A percentile compares a stretch with the other conserved stretches of the same genome.
Conservation (phyloP, 495 filamentous ascomycete genomes). For the Podospora didyma region DNA sequence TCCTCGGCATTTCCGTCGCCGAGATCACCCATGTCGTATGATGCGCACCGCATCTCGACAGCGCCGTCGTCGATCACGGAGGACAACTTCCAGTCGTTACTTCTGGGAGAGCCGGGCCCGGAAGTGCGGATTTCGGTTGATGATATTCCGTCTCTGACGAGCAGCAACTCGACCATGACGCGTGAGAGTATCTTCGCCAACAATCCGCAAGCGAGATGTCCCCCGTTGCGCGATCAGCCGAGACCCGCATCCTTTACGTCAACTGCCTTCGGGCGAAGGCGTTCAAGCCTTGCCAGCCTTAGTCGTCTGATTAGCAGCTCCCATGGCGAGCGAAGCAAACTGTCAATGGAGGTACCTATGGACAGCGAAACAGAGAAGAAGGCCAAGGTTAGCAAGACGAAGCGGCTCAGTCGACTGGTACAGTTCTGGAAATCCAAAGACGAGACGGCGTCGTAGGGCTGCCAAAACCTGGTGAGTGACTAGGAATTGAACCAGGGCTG, state of each 20-base stretch:
- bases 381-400: slow-evolving; percentile 63
- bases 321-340: slow-evolving; percentile 74
- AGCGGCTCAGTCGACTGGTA: slow-evolving; percentile 74
- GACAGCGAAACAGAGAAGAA: slow-evolving; percentile 57
- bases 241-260: slow-evolving; percentile 68
- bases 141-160: slow-evolving; percentile 82
- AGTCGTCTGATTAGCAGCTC: slow-evolving; percentile 77
- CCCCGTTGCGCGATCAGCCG: slow-evolving; percentile 44
- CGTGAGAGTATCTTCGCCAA: slow-evolving; percentile 51
- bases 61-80: slow-evolving; percentile 68
- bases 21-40: slow-evolving; percentile 60
- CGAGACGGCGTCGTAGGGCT: slow-evolving; percentile 13
- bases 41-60: slow-evolving; percentile 65
- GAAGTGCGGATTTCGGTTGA: slow-evolving; percentile 73
- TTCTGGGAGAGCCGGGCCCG: slow-evolving; percentile 59
- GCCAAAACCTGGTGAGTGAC: too few species aligned
- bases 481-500: too few species aligned
- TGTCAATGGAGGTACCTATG: slow-evolving; percentile 62
- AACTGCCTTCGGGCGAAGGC: slow-evolving; percentile 64
- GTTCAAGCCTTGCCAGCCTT: slow-evolving; percentile 80
- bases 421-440: slow-evolving; percentile 72
- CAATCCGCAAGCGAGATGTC: slow-evolving; percentile 26
- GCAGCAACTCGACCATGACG: slow-evolving; percentile 82
- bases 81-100: slow-evolving; percentile 58
- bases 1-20: slow-evolving; percentile 55